Conservation (phyloP, 2,329 filamentous ascomycete species). For the Penicillium nordicum region DNA sequence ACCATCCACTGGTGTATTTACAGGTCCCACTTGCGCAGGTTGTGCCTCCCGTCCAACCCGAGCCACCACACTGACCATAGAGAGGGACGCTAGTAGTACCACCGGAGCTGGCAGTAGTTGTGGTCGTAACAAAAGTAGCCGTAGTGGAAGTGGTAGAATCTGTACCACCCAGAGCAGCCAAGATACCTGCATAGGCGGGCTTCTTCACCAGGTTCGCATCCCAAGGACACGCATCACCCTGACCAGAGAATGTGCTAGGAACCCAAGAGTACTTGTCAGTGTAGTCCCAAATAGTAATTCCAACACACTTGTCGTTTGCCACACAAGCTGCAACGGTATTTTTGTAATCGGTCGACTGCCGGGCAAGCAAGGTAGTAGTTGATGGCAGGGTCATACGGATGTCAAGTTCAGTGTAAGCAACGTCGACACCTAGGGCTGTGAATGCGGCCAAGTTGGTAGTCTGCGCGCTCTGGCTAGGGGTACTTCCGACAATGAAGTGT, state of each 20-base stretch:
- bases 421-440: conserved; percentile 40
- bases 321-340: conserved; percentile 32
- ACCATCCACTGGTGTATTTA: conserved; percentile 26
- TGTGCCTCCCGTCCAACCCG: conserved; percentile 27
- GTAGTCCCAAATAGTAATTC: conserved; percentile 43
- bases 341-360: conserved; percentile 34
- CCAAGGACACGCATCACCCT: conserved; percentile 47
- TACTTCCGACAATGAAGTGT: conserved; percentile 40
- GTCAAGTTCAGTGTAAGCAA: conserved; percentile 48
- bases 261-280: conserved; percentile 49
- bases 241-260: conserved; percentile 40
- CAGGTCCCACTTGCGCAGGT: conserved; percentile 29
- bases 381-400: conserved; percentile 44
- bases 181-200: conserved; percentile 42
- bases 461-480: conserved; percentile 41
- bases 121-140: conserved; percentile 12
- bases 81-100: conserved; percentile 16
- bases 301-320: conserved; percentile 30
- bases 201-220: conserved; percentile 48
- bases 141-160: conserved; percentile 10
- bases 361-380: conserved; percentile 22
- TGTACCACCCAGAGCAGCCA: conserved; percentile 25
- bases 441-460: conserved; percentile 39
- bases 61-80: conserved; percentile 31
- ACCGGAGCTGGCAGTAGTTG: conserved; percentile 13